phyloP scores from a whole-genome alignment of 176 grass and related monocot species.

The Tillandsia leiboldiana region DNA sequence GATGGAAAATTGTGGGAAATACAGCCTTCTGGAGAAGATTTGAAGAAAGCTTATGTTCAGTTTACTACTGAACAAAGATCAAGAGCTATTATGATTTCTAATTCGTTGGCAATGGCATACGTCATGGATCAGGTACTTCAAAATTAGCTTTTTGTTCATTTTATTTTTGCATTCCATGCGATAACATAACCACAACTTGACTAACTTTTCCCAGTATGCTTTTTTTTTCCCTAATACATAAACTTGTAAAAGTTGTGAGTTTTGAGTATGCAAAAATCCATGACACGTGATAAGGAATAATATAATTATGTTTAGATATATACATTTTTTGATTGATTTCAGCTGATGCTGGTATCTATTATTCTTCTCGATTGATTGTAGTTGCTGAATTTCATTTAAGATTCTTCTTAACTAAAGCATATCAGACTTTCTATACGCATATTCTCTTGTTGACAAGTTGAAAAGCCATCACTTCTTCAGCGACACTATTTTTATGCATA shows the following conservation, averaged over 20 bases:
- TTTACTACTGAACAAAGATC: constrained; percentile 47
- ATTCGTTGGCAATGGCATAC: constrained; percentile 66
- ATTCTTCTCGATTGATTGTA: not conserved
- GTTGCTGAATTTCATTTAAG: constrained; percentile 6
- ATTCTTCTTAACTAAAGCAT: constrained; percentile 7
- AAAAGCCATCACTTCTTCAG: not conserved
- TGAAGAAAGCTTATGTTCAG: constrained; percentile 27
- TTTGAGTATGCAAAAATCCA: not conserved
- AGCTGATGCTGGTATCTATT: too few species aligned
- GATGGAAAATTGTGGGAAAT: constrained; percentile 29
- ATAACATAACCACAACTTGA: not conserved
- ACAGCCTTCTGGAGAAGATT: constrained; percentile 39
- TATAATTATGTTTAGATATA: too few species aligned
- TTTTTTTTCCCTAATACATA: not conserved
- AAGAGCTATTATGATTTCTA: constrained; percentile 50
- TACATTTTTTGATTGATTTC: too few species aligned
- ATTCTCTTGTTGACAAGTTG: too few species aligned
- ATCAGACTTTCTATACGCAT: too few species aligned
- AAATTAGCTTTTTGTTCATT: not conserved
- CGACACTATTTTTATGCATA: not conserved
- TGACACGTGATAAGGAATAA: too few species aligned
- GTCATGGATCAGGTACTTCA: constrained; percentile 75
- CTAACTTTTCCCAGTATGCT: constrained; percentile 30
- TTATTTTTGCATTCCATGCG: not conserved
- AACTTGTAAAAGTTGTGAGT: not conserved